phyloP scores from a whole-genome alignment of 371 early-diverging fungal species.

The Dinochytrium kinnereticum region DNA sequence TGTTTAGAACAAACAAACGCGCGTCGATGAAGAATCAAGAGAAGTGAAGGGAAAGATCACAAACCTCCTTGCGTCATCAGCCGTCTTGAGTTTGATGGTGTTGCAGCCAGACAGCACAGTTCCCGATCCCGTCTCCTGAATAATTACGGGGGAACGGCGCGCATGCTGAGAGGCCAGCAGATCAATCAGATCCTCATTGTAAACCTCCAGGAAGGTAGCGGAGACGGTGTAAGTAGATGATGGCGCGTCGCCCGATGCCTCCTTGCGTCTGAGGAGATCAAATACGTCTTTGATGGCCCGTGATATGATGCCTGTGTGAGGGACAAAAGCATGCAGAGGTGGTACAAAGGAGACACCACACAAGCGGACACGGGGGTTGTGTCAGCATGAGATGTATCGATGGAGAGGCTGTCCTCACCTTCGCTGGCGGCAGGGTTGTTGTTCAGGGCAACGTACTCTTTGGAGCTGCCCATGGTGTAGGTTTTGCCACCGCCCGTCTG shows the following conservation, averaged over 20 bases:
- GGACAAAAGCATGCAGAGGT: not conserved
- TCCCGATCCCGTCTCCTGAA: slow-evolving; percentile 86
- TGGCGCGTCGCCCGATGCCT: not conserved
- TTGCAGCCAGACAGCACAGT: slow-evolving; percentile 82
- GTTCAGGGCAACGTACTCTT: not conserved
- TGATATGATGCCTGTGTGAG: slow-evolving; percentile 76
- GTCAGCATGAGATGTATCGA: not conserved
- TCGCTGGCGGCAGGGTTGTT: not conserved
- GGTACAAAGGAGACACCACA: not conserved
- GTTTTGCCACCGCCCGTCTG: slow-evolving; percentile 22
- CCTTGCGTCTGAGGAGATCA: slow-evolving; percentile 30
- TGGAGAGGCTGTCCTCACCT: too few species aligned
- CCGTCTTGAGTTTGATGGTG: slow-evolving; percentile 69
- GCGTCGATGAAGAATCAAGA: not conserved
- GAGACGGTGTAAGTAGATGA: slow-evolving; percentile 39
- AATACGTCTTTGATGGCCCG: slow-evolving; percentile 82
- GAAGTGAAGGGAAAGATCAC: slow-evolving; percentile 8
- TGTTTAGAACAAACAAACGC: too few species aligned
- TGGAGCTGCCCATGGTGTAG: slow-evolving; percentile 23
- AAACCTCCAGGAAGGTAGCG: slow-evolving; percentile 58
- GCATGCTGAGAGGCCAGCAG: slow-evolving; percentile 20
- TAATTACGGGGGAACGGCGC: slow-evolving; percentile 32
- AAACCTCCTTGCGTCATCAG: slow-evolving; percentile 75
- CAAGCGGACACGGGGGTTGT: not conserved
- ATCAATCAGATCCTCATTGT: slow-evolving; percentile 59